These are phyloP conservation scores for Myrica gale DNA, from an alignment of 306 rosid species.

Conservation along the genomic window DNA sequence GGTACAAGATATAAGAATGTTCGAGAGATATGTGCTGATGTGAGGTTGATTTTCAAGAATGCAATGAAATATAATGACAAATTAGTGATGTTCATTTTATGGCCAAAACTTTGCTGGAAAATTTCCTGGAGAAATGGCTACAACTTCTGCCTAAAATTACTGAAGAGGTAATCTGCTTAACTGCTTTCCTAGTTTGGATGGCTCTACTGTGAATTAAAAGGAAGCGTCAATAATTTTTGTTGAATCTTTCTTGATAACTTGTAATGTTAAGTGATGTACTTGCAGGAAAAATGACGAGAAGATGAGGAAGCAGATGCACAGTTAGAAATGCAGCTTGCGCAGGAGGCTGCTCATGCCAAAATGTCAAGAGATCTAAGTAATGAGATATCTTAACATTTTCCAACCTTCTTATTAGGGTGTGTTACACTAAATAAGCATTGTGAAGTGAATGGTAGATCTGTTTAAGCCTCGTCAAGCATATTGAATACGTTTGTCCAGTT, in stretches of 20 bases:
- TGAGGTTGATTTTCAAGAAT: conserved; percentile 76
- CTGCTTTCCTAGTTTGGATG: conserved; percentile 10
- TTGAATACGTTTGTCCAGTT: conserved; percentile 5
- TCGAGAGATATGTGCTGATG: conserved; percentile 72
- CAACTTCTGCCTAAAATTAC: conserved; percentile 76
- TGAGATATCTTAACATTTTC: conserved; percentile 48
- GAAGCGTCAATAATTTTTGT: neutral
- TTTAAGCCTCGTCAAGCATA: conserved; percentile 18
- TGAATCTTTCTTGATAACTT: conserved; percentile 16
- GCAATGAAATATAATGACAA: conserved; percentile 89
- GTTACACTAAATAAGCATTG: neutral
- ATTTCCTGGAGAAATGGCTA: conserved; percentile 91
- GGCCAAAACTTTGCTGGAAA: conserved; percentile 86
- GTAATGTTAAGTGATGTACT: conserved; percentile 24
- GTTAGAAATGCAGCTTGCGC: conserved; percentile 68
- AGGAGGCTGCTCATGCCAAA: conserved; percentile 77
- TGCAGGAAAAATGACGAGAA: conserved; percentile 76
- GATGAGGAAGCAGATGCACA: conserved; percentile 78
- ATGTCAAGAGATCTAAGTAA: conserved; percentile 72
- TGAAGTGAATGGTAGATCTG: neutral
- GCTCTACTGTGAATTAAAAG: neutral
- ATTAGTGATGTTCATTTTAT: conserved; percentile 81
- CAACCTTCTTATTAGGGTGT: conserved; percentile 13
- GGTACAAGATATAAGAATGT: conserved; percentile 86
- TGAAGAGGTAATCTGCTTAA: conserved; percentile 62